Evolutionary conservation across 2,329 filamentous ascomycete genomes (phyloP).

Genomic region (Trichoderma brevicompactum): DNA sequence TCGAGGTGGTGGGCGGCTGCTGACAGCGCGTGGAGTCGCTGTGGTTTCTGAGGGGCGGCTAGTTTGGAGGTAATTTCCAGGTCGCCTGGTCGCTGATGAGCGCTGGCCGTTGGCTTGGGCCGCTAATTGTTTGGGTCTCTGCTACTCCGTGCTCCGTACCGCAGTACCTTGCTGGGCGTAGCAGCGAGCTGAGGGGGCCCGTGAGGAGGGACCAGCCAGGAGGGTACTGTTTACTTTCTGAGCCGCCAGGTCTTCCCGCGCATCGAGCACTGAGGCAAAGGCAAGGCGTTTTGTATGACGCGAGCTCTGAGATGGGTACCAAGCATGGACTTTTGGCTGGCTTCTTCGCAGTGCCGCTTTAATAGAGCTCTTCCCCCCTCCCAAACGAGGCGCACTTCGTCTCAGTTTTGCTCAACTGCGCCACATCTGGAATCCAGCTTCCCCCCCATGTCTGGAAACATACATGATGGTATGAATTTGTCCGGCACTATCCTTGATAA

Average conservation of each 20-base stretch:
- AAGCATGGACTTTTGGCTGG: too few relatives aligned
- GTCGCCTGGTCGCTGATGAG: conserved; percentile 26
- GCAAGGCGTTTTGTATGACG: neutral
- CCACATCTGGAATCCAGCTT: conserved; percentile 26
- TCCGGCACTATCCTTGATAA: conserved; percentile 10
- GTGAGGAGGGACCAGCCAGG: neutral
- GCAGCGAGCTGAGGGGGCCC: neutral
- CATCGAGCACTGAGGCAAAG: neutral
- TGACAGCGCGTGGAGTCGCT: conserved; percentile 30
- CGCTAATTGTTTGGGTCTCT: conserved; percentile 9
- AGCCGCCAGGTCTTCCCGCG: neutral
- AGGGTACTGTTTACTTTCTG: conserved; percentile 12
- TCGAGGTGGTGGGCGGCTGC: conserved; percentile 28
- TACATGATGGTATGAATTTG: conserved; percentile 1
- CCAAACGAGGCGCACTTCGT: conserved; percentile 25
- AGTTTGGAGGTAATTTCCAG: conserved; percentile 30
- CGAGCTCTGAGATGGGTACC: neutral
- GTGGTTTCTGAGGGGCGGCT: conserved; percentile 28
- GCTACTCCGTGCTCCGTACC: neutral
- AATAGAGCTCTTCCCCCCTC: conserved; percentile 1
- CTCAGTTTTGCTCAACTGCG: conserved; percentile 18
- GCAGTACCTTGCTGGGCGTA: neutral
- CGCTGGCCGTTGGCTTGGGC: conserved; percentile 23
- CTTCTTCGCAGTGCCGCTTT: neutral
- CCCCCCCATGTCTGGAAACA: conserved; percentile 7